phyloP scores from a whole-genome alignment of 495 filamentous ascomycete genomes.

The Aspergillus incahuasiensis region DNA sequence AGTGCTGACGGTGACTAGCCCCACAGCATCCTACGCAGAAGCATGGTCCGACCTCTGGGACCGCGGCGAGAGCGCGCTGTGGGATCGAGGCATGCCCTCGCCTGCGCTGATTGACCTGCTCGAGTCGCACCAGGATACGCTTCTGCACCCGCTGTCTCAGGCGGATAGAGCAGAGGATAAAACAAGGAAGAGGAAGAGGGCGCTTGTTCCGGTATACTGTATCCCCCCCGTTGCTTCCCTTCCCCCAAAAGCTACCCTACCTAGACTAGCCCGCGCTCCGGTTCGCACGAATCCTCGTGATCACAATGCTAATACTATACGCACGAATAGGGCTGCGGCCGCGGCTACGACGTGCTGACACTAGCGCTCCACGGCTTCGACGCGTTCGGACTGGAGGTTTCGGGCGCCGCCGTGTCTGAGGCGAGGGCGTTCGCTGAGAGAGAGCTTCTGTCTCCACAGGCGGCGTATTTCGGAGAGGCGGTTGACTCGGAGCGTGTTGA shows the following conservation, averaged over 20 bases:
- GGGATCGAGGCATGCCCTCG: conserved; percentile 41
- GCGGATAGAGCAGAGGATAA: not conserved
- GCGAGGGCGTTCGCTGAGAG: conserved; percentile 18
- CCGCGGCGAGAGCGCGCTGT: conserved; percentile 27
- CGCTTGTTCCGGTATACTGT: conserved; percentile 33
- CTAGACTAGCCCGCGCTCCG: too few species aligned
- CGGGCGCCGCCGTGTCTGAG: conserved; percentile 17
- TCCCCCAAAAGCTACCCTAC: too few species aligned
- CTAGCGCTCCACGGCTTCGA: conserved; percentile 31
- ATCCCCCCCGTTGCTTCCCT: too few species aligned
- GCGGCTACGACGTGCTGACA: conserved; percentile 31
- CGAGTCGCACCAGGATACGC: conserved; percentile 24
- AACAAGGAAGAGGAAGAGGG: conserved; percentile 24
- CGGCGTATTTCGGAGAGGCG: conserved; percentile 17
- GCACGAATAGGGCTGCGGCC: conserved; percentile 28
- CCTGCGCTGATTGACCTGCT: conserved; percentile 40
- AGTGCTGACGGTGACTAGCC: not conserved
- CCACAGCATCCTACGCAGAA: conserved; percentile 15
- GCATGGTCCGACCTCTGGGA: conserved; percentile 42
- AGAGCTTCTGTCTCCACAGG: conserved; percentile 13
- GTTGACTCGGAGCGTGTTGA: not conserved
- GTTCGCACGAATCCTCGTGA: too few species aligned
- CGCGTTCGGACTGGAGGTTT: conserved; percentile 25
- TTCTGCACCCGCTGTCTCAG: conserved; percentile 14
- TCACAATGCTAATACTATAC: too few species aligned